Evolutionary conservation across 2,329 filamentous ascomycete genomes (phyloP), one percentile per base, ranked within the genome.

Genomic region (Podosphaera xanthii): DNA sequence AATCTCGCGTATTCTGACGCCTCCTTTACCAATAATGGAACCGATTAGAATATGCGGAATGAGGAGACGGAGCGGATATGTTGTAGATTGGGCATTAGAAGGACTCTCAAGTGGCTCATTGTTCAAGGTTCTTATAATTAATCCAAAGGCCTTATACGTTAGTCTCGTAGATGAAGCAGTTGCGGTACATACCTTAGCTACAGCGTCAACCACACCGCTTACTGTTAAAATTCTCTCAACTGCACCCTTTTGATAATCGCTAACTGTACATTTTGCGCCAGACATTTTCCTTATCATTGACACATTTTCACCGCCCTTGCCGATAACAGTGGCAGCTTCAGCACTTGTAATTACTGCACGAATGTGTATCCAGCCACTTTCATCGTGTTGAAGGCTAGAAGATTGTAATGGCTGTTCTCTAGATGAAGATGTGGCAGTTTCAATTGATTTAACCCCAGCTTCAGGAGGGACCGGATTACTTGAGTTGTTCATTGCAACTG

Each of bases 181-280:
- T 34, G 12, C 57, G 42, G 22, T n/a, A 71, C 76, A 67, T 76
- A 91, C 88, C 82, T 98, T 98, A 66, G 92, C 92, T 64, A 90
- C 90, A 66, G 91, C 91, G 74, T 98, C 92, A 65, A 97, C 91
- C 64, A 88, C 84, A 63, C 92, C 92, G 72, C 91, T 97, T 62
- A 98, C 92, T 38, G 92, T 98, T 68, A 98, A 77, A 68, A 98
- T 96, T 70, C 92, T 87, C 76, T 98, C 92, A 40, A 97, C 90
- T 59, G 92, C 92, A 64, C 92, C 92, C 69, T 94, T 88, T 66
- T 94, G 87, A 69, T 97, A 98, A 73, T 98, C 92, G 74, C 90
- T 96, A 66, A 98, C 92, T 55, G 92, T 98, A 76, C 92, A 98
- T 75, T 97, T 97, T 65, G 92, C 92, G 67, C 89, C 90, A 58